Percentiles rank a stretch among this genome's conserved stretches.
phyloP scores from a whole-genome alignment of 208 protist species.

The Trypanosoma melophagium region DNA sequence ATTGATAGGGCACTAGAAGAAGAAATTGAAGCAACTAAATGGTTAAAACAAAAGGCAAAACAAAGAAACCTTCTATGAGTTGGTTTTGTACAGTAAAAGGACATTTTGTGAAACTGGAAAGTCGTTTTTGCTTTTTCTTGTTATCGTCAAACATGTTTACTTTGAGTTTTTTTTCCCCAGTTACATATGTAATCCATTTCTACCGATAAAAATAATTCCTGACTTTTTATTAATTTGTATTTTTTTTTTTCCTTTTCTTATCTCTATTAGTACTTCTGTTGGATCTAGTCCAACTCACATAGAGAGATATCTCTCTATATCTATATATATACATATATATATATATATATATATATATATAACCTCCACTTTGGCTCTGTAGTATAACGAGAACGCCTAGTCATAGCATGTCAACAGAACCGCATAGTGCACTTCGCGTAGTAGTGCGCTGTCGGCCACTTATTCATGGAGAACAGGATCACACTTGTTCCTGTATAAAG shows the following conservation, averaged over 20 bases:
- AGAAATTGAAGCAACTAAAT: slow-evolving; percentile 1
- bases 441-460: slow-evolving; percentile 74
- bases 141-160: slow-evolving; percentile 12
- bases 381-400: neutral
- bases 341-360: slow-evolving; percentile 15
- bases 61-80: neutral
- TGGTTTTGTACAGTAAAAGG: neutral
- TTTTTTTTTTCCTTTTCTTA: too few species aligned
- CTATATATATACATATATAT: slow-evolving; percentile 13
- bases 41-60: slow-evolving; percentile 14
- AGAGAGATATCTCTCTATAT: too few species aligned
- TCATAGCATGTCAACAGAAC: too few species aligned
- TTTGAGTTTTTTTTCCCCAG: too few species aligned
- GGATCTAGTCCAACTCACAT: too few species aligned
- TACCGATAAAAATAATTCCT: too few species aligned
- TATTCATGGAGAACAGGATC: slow-evolving; percentile 28
- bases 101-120: neutral
- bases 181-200: too few species aligned
- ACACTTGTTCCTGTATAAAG: slow-evolving; percentile 43
- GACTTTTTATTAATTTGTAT: too few species aligned
- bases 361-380: neutral
- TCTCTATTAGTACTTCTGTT: too few species aligned
- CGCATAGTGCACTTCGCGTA: slow-evolving; percentile 39
- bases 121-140: slow-evolving; percentile 23
- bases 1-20: neutral